Conservation (phyloP, 768 basidiomycete species). For the Suillus fuscotomentosus region DNA sequence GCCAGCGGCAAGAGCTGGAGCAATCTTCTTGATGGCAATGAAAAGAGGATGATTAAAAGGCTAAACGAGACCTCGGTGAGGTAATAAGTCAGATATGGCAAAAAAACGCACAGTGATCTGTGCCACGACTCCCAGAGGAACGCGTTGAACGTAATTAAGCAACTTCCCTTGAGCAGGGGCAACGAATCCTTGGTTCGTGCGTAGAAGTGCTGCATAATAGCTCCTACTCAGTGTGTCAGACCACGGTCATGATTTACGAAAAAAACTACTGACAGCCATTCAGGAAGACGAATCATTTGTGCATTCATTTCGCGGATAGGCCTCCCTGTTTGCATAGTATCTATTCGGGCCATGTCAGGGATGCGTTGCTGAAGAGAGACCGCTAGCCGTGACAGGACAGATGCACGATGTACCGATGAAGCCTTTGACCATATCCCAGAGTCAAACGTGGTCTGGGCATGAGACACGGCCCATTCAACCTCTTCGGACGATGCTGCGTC, state of each 20-base stretch:
- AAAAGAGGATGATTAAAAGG: constrained; percentile 90
- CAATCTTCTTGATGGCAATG: constrained; percentile 87
- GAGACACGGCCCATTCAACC: constrained; percentile 49
- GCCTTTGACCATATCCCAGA: constrained; percentile 74
- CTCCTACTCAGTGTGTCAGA: constrained; percentile 42
- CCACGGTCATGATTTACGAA: not conserved
- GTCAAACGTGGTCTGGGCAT: constrained; percentile 58
- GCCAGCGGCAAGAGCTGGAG: constrained; percentile 80
- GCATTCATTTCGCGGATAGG: constrained; percentile 83
- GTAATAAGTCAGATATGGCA: not conserved
- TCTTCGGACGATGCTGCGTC: constrained; percentile 49
- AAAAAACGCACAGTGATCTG: constrained; percentile 66
- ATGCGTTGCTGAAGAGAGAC: constrained; percentile 55
- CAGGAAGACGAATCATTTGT: constrained; percentile 74
- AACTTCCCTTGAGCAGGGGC: constrained; percentile 79
- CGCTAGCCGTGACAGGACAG: constrained; percentile 64
- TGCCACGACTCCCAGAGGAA: constrained; percentile 86
- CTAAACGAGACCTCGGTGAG: constrained; percentile 33
- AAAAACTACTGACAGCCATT: constrained; percentile 69
- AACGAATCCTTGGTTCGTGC: constrained; percentile 67
- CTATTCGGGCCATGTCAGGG: constrained; percentile 59
- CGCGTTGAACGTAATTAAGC: constrained; percentile 74
- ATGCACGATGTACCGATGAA: constrained; percentile 57
- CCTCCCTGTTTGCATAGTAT: constrained; percentile 77
- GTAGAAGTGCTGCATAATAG: constrained; percentile 72